Base-by-base conservation (phyloP, 2,329 filamentous ascomycete genomes). In the Phaeophleospora eucalypticola region DNA sequence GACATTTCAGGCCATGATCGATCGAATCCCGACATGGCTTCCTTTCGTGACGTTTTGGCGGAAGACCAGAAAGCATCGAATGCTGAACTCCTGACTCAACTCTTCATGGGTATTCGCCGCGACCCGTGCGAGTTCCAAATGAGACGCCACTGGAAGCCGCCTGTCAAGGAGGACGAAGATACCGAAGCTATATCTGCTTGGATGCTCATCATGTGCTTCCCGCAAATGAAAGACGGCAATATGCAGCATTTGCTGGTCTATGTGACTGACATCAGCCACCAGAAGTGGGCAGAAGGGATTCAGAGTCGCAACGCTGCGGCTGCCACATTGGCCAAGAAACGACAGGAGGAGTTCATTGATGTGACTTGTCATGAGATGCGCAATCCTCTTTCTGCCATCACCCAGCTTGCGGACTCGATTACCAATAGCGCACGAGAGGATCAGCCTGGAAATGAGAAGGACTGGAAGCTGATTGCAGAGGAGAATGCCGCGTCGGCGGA, bases 381-480 rank as follows among this genome's bases (percentile, higher is more conserved):
- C 4, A 73, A 73, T 46, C 71, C 71, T 2, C 57, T 72, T 0
- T 65, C 62, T 19, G 69, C 70, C 1, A 71, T 73, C 34, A 65
- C 71, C 0, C 65, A 71, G 14, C 69, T 68, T 32, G 69, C 70
- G 3, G 69, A 72, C 32, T 61, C 60, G 4, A 70, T 72, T 15
- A 36, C 53, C 4, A 12, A 35, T 36, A 24, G 43, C 39, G 15
- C 40, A 12, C 36, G 49, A 15, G 37, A 24, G 3, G 12, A 10
- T 21, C 15, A 40, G 9, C 8, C 36, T 3, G 8, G 7, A 3
- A 4, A 34, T 2, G n/a, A 32, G 3, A 4, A 15, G 16, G 29
- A 36, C 4, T 29, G 14, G 32, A 21, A 21, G 15, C 18, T 24
- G 9, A 36, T 53, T 12, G 40, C 49, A 7, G 29, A 57, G 27